Evolutionary conservation across 352 stramenopile species (phyloP).

Genomic region (Phytophthora chlamydospora): DNA sequence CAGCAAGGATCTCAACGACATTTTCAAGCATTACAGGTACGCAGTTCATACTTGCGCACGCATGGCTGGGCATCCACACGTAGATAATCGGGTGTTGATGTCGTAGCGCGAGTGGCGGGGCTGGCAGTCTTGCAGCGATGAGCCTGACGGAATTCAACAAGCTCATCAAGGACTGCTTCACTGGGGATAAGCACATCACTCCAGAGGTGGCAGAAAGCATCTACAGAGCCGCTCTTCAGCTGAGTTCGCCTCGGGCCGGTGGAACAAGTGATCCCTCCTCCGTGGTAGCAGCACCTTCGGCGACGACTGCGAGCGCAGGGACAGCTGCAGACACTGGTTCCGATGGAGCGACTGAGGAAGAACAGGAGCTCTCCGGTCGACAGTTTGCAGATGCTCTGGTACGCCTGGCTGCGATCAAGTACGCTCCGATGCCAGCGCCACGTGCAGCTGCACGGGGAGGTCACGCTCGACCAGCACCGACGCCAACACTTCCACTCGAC

Average conservation of each 20-base stretch:
- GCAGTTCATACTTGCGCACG: background rate
- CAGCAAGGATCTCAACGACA: slow-evolving; percentile 81
- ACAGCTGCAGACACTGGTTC: background rate
- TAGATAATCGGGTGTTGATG: background rate
- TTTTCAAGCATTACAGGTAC: slow-evolving; percentile 87
- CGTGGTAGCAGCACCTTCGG: background rate
- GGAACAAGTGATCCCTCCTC: background rate
- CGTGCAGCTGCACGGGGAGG: slow-evolving; percentile 9
- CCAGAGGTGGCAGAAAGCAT: slow-evolving; percentile 47
- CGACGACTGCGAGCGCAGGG: background rate
- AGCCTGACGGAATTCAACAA: slow-evolving; percentile 80
- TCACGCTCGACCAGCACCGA: slow-evolving; percentile 15
- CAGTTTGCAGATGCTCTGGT: slow-evolving; percentile 77
- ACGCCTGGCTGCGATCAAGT: slow-evolving; percentile 61
- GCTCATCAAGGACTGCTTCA: slow-evolving; percentile 70
- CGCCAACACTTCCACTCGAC: slow-evolving; percentile 40
- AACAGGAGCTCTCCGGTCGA: slow-evolving; percentile 58
- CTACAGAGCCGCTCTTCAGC: slow-evolving; percentile 44
- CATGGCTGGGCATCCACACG: background rate
- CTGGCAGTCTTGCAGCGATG: slow-evolving; percentile 71
- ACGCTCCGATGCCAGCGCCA: slow-evolving; percentile 29
- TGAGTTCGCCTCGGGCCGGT: background rate
- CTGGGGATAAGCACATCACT: slow-evolving; percentile 55
- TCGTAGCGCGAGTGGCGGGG: slow-evolving; percentile 60
- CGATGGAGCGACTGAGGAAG: slow-evolving; percentile 4